phyloP scores from a whole-genome alignment of 768 basidiomycete species.

The Kwoniella mangroviensis region DNA sequence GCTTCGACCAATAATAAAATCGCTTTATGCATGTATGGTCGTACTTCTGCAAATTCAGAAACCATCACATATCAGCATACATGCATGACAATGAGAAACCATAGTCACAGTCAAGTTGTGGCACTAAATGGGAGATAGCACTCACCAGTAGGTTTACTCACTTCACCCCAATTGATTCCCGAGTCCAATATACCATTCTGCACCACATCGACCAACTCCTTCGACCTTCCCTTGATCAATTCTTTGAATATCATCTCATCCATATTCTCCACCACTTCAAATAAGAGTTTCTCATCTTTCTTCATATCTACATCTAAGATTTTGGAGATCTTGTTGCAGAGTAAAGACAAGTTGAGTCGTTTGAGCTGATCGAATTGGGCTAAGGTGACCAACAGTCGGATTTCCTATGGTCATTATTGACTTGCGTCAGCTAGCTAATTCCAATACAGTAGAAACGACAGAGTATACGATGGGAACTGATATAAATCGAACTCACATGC shows the following conservation, averaged over 20 bases:
- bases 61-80: background rate
- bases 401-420: constrained; percentile 66
- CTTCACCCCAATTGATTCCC: constrained; percentile 91
- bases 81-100: background rate
- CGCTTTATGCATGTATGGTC: constrained; percentile 89
- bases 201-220: constrained; percentile 69
- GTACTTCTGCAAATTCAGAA: constrained; percentile 69
- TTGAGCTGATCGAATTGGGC: constrained; percentile 84
- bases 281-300: constrained; percentile 76
- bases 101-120: background rate
- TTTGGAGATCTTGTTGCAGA: constrained; percentile 78
- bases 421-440: no score
- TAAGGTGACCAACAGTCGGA: constrained; percentile 80
- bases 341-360: constrained; percentile 70
- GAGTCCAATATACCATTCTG: constrained; percentile 77
- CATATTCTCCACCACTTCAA: constrained; percentile 77
- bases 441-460: background rate
- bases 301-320: constrained; percentile 73
- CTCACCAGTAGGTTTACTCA: constrained; percentile 85
- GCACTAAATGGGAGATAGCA: background rate
- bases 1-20: constrained; percentile 86
- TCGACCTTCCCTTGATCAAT: constrained; percentile 81
- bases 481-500: constrained; percentile 52
- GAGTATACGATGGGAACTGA: constrained; percentile 40
- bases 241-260: constrained; percentile 88